Evolutionary conservation across 305 asterid species (phyloP).

Genomic region (Fraxinus floribunda): DNA sequence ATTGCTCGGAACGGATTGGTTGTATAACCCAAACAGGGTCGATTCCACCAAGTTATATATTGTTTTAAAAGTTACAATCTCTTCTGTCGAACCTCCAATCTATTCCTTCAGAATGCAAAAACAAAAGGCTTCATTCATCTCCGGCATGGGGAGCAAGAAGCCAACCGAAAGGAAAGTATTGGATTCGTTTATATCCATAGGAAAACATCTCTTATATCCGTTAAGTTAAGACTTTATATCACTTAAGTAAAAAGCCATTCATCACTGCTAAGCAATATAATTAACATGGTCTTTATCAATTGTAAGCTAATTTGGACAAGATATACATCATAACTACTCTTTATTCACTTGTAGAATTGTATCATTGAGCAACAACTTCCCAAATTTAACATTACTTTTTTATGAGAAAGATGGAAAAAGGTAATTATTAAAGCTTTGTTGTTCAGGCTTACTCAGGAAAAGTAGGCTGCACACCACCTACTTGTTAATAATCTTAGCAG

Average conservation of each 20-base stretch:
- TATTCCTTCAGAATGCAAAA: background rate
- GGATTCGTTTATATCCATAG: background rate
- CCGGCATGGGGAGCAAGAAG: background rate
- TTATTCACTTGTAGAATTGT: too few relatives aligned
- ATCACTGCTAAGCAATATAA: background rate
- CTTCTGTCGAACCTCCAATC: background rate
- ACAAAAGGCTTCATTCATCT: background rate
- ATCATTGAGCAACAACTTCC: background rate
- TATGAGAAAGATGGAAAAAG: background rate
- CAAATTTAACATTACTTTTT: background rate
- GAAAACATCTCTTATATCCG: background rate
- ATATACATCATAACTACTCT: background rate
- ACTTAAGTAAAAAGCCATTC: background rate
- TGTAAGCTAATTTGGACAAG: background rate
- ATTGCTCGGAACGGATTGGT: slow-evolving; percentile 29
- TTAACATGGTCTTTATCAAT: background rate
- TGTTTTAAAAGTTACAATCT: background rate
- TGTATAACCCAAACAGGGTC: slow-evolving; percentile 19
- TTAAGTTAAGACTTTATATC: background rate
- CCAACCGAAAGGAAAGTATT: background rate
- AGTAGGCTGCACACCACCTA: background rate
- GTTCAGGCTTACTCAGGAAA: background rate
- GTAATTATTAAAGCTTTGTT: background rate
- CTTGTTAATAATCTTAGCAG: background rate
- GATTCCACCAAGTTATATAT: background rate